Evolutionary conservation across 2,329 filamentous ascomycete species (phyloP).

Genomic region (Diaporthe citriasiana): DNA sequence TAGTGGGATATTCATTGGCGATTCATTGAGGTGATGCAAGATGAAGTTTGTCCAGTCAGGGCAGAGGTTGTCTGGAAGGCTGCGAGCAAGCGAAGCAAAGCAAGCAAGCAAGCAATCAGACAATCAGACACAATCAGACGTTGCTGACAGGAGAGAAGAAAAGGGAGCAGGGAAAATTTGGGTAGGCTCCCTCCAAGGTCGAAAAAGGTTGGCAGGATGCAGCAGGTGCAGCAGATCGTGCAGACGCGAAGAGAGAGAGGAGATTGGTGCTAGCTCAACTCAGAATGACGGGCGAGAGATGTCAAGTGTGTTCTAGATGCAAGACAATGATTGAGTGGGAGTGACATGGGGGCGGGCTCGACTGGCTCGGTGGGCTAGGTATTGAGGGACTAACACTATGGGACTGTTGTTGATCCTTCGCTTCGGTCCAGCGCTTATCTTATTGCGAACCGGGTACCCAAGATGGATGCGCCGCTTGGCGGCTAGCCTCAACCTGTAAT

Average conservation of each 20-base stretch:
- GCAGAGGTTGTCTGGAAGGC: background rate
- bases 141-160: too few relatives aligned
- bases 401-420: constrained; percentile 29
- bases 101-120: background rate
- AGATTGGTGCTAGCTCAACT: constrained; percentile 20
- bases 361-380: background rate
- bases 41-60: background rate
- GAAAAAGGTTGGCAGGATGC: constrained; percentile 12
- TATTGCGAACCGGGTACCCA: constrained; percentile 15
- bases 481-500: too few relatives aligned
- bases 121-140: background rate
- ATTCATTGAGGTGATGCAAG: constrained; percentile 17
- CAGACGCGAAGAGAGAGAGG: background rate
- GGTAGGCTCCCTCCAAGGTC: background rate
- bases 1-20: constrained; percentile 35
- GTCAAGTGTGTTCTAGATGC: constrained; percentile 27
- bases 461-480: constrained; percentile 15
- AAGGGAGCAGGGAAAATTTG: constrained; percentile 15
- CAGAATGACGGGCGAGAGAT: constrained; percentile 18
- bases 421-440: constrained; percentile 31
- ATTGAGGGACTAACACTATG: constrained; percentile 1
- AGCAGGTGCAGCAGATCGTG: constrained; percentile 16
- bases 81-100: background rate
- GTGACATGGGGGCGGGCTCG: background rate
- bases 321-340: constrained; percentile 13